These are phyloP conservation scores for Rubroboletus pulcherrimus DNA, from an alignment of 768 basidiomycete genomes.

Conservation along the genomic window DNA sequence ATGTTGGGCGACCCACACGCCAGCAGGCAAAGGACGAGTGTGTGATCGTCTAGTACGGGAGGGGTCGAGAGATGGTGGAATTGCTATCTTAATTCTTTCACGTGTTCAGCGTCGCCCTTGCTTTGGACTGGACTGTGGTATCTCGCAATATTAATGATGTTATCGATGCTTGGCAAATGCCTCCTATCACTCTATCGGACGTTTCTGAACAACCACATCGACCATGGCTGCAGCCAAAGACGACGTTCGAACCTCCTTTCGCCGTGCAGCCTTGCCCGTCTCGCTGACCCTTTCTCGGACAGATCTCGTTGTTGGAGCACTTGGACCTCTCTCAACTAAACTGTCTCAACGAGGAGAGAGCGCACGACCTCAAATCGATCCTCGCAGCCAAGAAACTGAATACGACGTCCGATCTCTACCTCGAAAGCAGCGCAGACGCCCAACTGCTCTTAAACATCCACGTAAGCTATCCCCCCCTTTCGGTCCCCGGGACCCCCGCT, in stretches of 20 bases:
- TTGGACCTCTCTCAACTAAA: slow-evolving; percentile 59
- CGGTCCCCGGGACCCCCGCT: not conserved
- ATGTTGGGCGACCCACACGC: slow-evolving; percentile 82
- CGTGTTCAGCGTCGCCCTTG: slow-evolving; percentile 1
- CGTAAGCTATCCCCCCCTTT: slow-evolving; percentile 37
- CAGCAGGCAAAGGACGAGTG: slow-evolving; percentile 94
- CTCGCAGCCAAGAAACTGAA: slow-evolving; percentile 43
- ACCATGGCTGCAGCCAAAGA: slow-evolving; percentile 26
- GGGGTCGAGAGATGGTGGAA: slow-evolving; percentile 3
- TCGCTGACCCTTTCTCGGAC: slow-evolving; percentile 5
- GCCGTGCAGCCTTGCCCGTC: not conserved
- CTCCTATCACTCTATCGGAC: slow-evolving; percentile 11
- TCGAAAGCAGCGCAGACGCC: slow-evolving; percentile 70
- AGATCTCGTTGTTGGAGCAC: slow-evolving; percentile 55
- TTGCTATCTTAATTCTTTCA: slow-evolving; percentile 14
- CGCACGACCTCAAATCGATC: slow-evolving; percentile 52
- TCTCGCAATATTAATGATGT: not conserved
- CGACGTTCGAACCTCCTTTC: slow-evolving; percentile 23
- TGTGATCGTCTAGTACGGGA: slow-evolving; percentile 60
- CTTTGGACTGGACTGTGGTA: slow-evolving; percentile 4
- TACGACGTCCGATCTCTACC: slow-evolving; percentile 38
- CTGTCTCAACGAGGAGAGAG: slow-evolving; percentile 63
- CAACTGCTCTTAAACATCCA: slow-evolving; percentile 65
- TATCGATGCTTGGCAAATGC: slow-evolving; percentile 16
- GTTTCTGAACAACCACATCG: slow-evolving; percentile 2